Evolutionary conservation across 495 filamentous ascomycete species (phyloP), one percentile per base, ranked within the genome.

Genomic region (Aspergillus saccharolyticus): DNA sequence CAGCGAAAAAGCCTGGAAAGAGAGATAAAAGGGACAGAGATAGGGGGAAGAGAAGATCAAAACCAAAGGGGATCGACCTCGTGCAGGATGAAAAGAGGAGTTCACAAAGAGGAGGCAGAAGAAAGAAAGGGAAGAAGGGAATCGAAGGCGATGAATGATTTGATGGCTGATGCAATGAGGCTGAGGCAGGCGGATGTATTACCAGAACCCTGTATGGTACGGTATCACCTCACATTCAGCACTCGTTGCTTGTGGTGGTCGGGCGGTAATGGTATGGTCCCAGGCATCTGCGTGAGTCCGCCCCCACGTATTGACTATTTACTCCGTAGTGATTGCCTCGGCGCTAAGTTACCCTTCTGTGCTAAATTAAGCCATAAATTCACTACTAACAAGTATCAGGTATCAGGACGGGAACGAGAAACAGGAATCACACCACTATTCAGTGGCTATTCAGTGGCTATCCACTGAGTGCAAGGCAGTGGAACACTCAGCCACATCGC

Each of bases 401-500:
- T 28, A 28, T 9, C n/a, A n/a, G n/a, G n/a, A n/a, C n/a, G n/a
- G n/a, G n/a, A n/a, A n/a, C n/a, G n/a, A n/a, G n/a, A 28, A 9
- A 28, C 33, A 39, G 5, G n/a, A 39, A 39, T 39, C 33, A 39
- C 2, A 15, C 33, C 33, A 39, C 10, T 39, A 9, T 15, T 39
- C 2, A 15, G 14, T 39, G n/a, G n/a, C n/a, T n/a, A n/a, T n/a
- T n/a, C n/a, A n/a, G n/a, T n/a, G n/a, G n/a, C n/a, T n/a, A n/a
- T n/a, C n/a, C n/a, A n/a, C n/a, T n/a, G n/a, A n/a, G n/a, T 39
- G 4, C 7, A 8, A 10, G 4, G 4, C 10, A 12, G 33, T 39
- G 33, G 33, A 39, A 5, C 33, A 42, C 45, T 47, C 66, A 67
- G 63, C 67, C 67, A 64, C 64, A 65, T n/a, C 33, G 33, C 14